A percentile compares a stretch with the other conserved stretches of the same genome.
phyloP scores from a whole-genome alignment of 2,329 filamentous ascomycete genomes.

The Thyridium curvatum region DNA sequence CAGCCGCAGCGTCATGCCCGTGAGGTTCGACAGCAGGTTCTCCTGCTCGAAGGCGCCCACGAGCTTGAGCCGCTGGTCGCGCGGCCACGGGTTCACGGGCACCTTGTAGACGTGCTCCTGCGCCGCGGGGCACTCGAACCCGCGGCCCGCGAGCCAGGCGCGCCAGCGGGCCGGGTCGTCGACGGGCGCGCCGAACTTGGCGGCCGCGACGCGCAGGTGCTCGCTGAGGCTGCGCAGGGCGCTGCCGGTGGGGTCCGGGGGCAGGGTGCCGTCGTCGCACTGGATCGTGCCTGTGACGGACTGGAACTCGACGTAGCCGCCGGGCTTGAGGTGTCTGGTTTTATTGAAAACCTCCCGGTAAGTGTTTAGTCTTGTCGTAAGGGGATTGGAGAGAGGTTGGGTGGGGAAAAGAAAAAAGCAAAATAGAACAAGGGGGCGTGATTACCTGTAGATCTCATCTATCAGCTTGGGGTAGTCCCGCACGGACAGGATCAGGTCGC shows the following conservation, averaged over 20 bases:
- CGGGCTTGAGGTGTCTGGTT: slow-evolving; percentile 12
- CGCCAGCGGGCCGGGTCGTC: slow-evolving; percentile 11
- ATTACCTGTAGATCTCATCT: slow-evolving; percentile 24
- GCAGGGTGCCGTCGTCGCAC: slow-evolving; percentile 11
- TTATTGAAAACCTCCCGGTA: neutral
- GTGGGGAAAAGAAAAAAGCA: neutral
- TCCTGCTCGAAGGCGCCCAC: slow-evolving; percentile 12
- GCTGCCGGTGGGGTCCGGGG: slow-evolving; percentile 5
- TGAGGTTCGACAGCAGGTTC: slow-evolving; percentile 7
- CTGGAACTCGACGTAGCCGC: slow-evolving; percentile 13
- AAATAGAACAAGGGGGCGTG: neutral
- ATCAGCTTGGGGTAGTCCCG: slow-evolving; percentile 26
- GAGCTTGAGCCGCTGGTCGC: slow-evolving; percentile 13
- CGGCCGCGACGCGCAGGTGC: slow-evolving; percentile 4
- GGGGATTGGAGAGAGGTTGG: neutral
- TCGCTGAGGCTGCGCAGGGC: slow-evolving; percentile 7
- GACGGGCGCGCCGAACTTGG: slow-evolving; percentile 7
- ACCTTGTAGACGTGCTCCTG: slow-evolving; percentile 8
- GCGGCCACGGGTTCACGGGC: slow-evolving; percentile 13
- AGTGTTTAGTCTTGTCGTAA: neutral
- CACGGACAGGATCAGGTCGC: slow-evolving; percentile 15
- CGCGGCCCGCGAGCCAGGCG: slow-evolving; percentile 11
- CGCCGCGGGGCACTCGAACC: slow-evolving; percentile 12
- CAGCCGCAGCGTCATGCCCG: slow-evolving; percentile 10
- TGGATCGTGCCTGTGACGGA: slow-evolving; percentile 3